A percentile compares a stretch with the other conserved stretches of the same genome.
These are phyloP conservation scores for Gnetum montanum DNA, from an alignment of 75 land plant species.

Conservation along the genomic window DNA sequence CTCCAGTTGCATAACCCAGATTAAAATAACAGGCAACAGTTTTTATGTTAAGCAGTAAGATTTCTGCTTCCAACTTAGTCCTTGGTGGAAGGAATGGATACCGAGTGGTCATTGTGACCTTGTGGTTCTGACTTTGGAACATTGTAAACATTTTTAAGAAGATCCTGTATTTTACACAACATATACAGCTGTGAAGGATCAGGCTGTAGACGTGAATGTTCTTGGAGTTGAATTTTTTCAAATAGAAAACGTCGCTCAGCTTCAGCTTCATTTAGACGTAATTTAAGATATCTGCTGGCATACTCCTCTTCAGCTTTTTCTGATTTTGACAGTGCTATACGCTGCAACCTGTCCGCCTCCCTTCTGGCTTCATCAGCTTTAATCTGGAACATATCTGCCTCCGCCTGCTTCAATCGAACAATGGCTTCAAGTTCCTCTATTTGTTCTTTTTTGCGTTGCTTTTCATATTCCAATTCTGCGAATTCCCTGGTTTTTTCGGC, in stretches of 20 bases:
- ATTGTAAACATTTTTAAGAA: slow-evolving; percentile 43
- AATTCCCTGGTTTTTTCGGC: slow-evolving; percentile 82
- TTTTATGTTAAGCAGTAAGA: too few species aligned
- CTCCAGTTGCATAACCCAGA: too few species aligned
- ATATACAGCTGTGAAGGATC: slow-evolving; percentile 43
- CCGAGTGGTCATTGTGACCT: slow-evolving; percentile 3
- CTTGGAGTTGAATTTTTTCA: slow-evolving; percentile 80
- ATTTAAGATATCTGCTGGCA: slow-evolving; percentile 83
- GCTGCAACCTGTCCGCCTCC: slow-evolving; percentile 83
- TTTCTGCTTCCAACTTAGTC: background rate
- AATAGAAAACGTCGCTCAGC: slow-evolving; percentile 82
- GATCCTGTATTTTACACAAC: slow-evolving; percentile 50
- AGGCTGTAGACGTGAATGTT: slow-evolving; percentile 34
- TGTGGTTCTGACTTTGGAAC: slow-evolving; percentile 7
- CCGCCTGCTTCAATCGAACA: slow-evolving; percentile 75
- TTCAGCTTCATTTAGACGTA: slow-evolving; percentile 78
- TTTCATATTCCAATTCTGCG: slow-evolving; percentile 57
- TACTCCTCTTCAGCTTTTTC: slow-evolving; percentile 89
- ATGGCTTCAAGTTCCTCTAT: slow-evolving; percentile 84
- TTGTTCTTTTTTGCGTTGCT: slow-evolving; percentile 73
- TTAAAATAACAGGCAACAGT: too few species aligned
- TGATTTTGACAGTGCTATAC: slow-evolving; percentile 77
- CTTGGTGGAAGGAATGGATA: background rate
- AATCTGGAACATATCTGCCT: slow-evolving; percentile 91
- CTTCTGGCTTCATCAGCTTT: slow-evolving; percentile 84